A percentile compares a stretch with the other conserved stretches of the same genome.
Evolutionary conservation across 208 protist genomes (phyloP).

Genomic region (Crithidia fasciculata): DNA sequence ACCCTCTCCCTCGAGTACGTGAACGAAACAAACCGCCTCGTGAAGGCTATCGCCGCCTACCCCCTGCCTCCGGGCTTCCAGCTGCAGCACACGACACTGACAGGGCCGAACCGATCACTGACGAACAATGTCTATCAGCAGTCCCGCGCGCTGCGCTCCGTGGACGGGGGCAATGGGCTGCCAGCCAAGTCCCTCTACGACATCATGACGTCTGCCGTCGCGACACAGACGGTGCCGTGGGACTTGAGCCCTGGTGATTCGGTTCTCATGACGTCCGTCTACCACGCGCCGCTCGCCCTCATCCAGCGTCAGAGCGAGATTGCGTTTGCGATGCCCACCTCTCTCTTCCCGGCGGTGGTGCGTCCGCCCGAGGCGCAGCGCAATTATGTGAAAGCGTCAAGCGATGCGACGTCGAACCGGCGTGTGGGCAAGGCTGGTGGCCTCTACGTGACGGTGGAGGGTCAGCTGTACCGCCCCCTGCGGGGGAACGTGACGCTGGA

Average conservation of each 20-base stretch:
- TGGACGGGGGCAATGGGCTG: conserved; percentile 24
- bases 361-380: conserved; percentile 41
- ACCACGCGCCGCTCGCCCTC: conserved; percentile 50
- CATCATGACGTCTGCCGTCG: conserved; percentile 37
- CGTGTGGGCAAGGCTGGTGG: conserved; percentile 13
- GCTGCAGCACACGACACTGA: conserved; percentile 40
- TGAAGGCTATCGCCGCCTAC: conserved; percentile 58
- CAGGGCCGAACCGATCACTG: conserved; percentile 12
- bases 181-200: conserved; percentile 28
- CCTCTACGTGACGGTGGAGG: conserved; percentile 22
- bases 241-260: conserved; percentile 49
- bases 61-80: conserved; percentile 63
- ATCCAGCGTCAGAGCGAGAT: conserved; percentile 35
- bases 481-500: conserved; percentile 47
- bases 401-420: conserved; percentile 2
- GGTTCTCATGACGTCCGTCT: conserved; percentile 52
- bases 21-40: conserved; percentile 67
- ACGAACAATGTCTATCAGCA: conserved; percentile 14
- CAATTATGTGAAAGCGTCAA: conserved; percentile 55
- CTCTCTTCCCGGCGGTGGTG: conserved; percentile 53
- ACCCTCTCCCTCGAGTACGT: conserved; percentile 64
- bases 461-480: conserved; percentile 55
- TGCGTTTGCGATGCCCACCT: conserved; percentile 45
- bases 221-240: conserved; percentile 71
- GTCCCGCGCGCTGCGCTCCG: conserved; percentile 9